Percentiles rank a stretch among this genome's conserved stretches.
These are phyloP conservation scores for Grigorovia jiainica DNA, from an alignment of 805 yeast genomes.

Conservation along the genomic window DNA sequence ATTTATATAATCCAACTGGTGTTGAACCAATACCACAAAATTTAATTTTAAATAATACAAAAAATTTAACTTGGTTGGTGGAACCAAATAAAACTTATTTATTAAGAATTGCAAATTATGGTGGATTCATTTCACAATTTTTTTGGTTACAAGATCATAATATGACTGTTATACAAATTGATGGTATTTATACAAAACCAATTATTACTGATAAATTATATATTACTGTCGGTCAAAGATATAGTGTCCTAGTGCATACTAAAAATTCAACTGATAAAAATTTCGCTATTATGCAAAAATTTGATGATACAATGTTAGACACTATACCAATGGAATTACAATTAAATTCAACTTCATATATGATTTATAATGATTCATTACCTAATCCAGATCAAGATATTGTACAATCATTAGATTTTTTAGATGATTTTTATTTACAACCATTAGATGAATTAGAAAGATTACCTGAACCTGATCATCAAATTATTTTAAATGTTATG, in stretches of 20 bases:
- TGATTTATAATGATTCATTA: conserved; percentile 46
- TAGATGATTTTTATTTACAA: conserved; percentile 70
- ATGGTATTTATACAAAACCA: conserved; percentile 79
- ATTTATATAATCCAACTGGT: conserved; percentile 84
- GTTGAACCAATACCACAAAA: conserved; percentile 93
- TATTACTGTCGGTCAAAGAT: conserved; percentile 88
- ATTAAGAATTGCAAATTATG: conserved; percentile 71
- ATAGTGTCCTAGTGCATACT: conserved; percentile 68
- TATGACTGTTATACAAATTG: conserved; percentile 81
- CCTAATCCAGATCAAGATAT: conserved; percentile 30
- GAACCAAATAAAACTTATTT: conserved; percentile 80
- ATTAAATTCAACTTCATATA: conserved; percentile 65
- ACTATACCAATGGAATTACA: conserved; percentile 50
- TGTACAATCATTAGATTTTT: conserved; percentile 41
- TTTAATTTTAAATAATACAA: conserved; percentile 72
- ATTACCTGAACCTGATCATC: conserved; percentile 58
- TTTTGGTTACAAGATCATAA: conserved; percentile 82
- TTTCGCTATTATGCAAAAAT: conserved; percentile 72
- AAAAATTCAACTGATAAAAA: conserved; percentile 54
- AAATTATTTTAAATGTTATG: conserved; percentile 57
- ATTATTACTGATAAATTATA: conserved; percentile 61
- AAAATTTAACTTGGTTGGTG: conserved; percentile 66
- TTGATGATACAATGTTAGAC: conserved; percentile 83
- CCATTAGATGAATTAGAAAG: conserved; percentile 52
- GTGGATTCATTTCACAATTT: conserved; percentile 88